Evolutionary conservation across 2,329 filamentous ascomycete genomes (phyloP).

Genomic region (Beauveria rudraprayagi): DNA sequence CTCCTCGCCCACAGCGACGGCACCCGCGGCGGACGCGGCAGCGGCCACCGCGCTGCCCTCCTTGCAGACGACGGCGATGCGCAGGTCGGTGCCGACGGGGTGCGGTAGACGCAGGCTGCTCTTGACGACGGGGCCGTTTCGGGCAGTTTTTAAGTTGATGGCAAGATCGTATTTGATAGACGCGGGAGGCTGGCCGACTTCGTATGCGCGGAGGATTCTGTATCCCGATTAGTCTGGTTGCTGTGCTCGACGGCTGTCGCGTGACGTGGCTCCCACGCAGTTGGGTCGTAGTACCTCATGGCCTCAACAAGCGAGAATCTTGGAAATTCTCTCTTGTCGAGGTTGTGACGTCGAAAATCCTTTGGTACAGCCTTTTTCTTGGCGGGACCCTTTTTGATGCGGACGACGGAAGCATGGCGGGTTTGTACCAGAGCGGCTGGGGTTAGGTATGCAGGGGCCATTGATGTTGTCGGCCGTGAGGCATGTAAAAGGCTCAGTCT

Average conservation of each 20-base stretch:
- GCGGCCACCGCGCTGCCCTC: conserved; percentile 66
- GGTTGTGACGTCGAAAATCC: conserved; percentile 55
- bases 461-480: conserved; percentile 32
- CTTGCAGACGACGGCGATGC: conserved; percentile 86
- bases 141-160: conserved; percentile 72
- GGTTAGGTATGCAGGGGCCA: conserved; percentile 42
- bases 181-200: conserved; percentile 73
- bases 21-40: conserved; percentile 70
- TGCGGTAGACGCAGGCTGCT: conserved; percentile 84
- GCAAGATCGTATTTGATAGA: conserved; percentile 82
- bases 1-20: conserved; percentile 76
- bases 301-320: conserved; percentile 84
- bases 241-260: not conserved
- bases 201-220: conserved; percentile 84
- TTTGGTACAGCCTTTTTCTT: conserved; percentile 57
- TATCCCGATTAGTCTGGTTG: conserved; percentile 12
- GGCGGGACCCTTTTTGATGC: conserved; percentile 40
- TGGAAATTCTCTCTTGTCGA: conserved; percentile 52
- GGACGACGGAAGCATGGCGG: conserved; percentile 32
- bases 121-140: conserved; percentile 79
- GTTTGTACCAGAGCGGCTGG: conserved; percentile 36
- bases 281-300: conserved; percentile 63
- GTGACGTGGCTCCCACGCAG: not conserved
- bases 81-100: conserved; percentile 79
- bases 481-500: conserved; percentile 37